Percentiles rank a stretch among this genome's conserved stretches.
These are phyloP conservation scores for Penicillium freii DNA, from an alignment of 2,329 filamentous ascomycete genomes.

Conservation along the genomic window DNA sequence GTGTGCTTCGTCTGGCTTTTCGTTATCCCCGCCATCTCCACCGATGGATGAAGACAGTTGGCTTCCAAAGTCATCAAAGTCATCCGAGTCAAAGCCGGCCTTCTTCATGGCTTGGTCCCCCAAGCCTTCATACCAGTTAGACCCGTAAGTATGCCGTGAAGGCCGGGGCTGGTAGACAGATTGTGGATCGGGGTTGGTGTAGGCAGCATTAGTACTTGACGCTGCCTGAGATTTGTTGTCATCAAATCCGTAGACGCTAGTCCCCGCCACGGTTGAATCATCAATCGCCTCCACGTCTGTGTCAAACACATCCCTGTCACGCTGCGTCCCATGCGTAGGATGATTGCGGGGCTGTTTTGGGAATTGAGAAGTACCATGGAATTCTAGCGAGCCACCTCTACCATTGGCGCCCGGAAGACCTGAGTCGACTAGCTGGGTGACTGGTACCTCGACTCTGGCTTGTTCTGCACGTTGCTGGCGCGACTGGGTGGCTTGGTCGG, in stretches of 20 bases:
- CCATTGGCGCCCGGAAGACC: slow-evolving; percentile 17
- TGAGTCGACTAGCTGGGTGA: slow-evolving; percentile 25
- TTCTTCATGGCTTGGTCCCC: slow-evolving; percentile 38
- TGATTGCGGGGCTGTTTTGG: slow-evolving; percentile 15
- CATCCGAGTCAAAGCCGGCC: slow-evolving; percentile 39
- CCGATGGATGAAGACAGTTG: slow-evolving; percentile 31
- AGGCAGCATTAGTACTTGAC: slow-evolving; percentile 20
- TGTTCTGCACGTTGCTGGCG: slow-evolving; percentile 37
- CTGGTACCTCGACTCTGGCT: slow-evolving; percentile 36
- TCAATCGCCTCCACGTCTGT: slow-evolving; percentile 46
- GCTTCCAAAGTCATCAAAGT: slow-evolving; percentile 31
- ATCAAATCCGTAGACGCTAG: slow-evolving; percentile 39
- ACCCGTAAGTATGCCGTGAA: slow-evolving; percentile 26
- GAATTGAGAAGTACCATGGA: slow-evolving; percentile 18
- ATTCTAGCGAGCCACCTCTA: slow-evolving; percentile 12
- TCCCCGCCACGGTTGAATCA: slow-evolving; percentile 43
- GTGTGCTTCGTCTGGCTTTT: slow-evolving; percentile 29
- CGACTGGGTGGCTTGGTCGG: slow-evolving; percentile 26
- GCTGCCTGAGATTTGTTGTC: slow-evolving; percentile 28
- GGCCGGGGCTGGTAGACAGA: slow-evolving; percentile 26
- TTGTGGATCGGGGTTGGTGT: slow-evolving; percentile 21
- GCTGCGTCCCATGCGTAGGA: slow-evolving; percentile 5
- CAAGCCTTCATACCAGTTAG: slow-evolving; percentile 35
- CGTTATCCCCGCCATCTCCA: slow-evolving; percentile 31
- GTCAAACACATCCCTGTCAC: slow-evolving; percentile 42